These are phyloP conservation scores for Gilbertella persicaria DNA, from an alignment of 371 early-diverging fungal species.

Conservation along the genomic window DNA sequence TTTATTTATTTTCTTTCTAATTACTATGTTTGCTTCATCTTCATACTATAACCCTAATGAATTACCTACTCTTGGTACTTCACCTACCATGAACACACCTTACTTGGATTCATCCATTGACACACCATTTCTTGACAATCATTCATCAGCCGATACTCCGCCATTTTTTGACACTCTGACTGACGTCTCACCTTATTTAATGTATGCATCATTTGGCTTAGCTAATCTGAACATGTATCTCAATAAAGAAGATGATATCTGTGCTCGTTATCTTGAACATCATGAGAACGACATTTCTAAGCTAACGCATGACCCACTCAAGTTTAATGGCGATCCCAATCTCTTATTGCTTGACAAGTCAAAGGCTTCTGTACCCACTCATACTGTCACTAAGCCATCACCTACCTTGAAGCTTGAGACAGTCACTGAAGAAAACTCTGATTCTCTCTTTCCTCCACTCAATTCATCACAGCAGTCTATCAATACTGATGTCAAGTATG, in stretches of 20 bases:
- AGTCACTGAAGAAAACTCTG: constrained; percentile 9
- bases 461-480: neutral
- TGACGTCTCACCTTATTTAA: constrained; percentile 14
- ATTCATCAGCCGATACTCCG: constrained; percentile 6
- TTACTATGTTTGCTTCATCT: neutral
- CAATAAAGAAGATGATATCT: constrained; percentile 8
- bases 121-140: constrained; percentile 14
- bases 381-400: constrained; percentile 5
- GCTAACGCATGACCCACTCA: constrained; percentile 12
- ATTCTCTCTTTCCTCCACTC: constrained; percentile 42
- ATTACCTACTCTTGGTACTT: neutral
- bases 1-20: neutral
- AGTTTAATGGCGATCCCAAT: constrained; percentile 26
- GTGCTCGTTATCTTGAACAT: constrained; percentile 15
- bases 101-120: constrained; percentile 12
- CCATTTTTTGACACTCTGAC: constrained; percentile 12
- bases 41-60: neutral
- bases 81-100: constrained; percentile 20
- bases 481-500: neutral
- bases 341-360: constrained; percentile 27
- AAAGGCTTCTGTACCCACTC: constrained; percentile 4
- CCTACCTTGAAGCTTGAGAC: constrained; percentile 7
- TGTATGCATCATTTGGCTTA: constrained; percentile 6
- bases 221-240: neutral
- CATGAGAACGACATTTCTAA: constrained; percentile 1